These are phyloP conservation scores for Coemansia sp. DNA, from an alignment of 192 early-diverging fungal species.

Conservation along the genomic window DNA sequence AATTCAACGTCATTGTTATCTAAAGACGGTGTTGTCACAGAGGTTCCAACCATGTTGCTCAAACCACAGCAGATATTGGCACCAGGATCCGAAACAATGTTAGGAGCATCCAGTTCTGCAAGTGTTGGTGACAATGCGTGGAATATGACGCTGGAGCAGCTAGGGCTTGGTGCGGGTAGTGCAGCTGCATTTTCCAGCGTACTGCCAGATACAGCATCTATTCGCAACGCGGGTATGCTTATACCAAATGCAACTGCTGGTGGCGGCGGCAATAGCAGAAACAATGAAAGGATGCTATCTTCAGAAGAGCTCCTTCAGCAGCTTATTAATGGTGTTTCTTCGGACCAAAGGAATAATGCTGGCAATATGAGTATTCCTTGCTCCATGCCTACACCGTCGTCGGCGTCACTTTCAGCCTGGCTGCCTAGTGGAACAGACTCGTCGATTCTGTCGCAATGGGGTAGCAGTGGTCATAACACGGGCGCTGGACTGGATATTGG, in stretches of 20 bases:
- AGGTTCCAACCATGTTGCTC: neutral
- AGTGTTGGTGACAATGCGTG: slow-evolving; percentile 9
- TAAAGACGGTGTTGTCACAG: neutral
- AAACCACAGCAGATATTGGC: slow-evolving; percentile 3
- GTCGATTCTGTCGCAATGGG: slow-evolving; percentile 22
- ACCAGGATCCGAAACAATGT: neutral
- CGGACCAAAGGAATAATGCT: neutral
- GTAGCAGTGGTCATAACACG: neutral
- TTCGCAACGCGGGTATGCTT: neutral
- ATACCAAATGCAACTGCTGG: neutral
- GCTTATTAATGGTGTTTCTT: slow-evolving; percentile 29
- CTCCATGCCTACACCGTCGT: slow-evolving; percentile 2
- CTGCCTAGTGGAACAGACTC: slow-evolving; percentile 15
- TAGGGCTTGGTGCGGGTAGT: slow-evolving; percentile 21
- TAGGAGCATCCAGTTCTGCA: slow-evolving; percentile 4
- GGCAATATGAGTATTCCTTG: neutral
- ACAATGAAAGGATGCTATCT: slow-evolving; percentile 9
- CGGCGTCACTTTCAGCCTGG: slow-evolving; percentile 14
- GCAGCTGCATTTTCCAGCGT: neutral
- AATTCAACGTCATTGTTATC: neutral
- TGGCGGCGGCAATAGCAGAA: neutral
- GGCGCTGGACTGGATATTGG: neutral
- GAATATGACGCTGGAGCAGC: slow-evolving; percentile 35
- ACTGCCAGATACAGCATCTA: neutral
- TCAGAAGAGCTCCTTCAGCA: slow-evolving; percentile 41